These are phyloP conservation scores for Ustilago lituana DNA, from an alignment of 1,284 basidiomycete genomes.

Conservation along the genomic window DNA sequence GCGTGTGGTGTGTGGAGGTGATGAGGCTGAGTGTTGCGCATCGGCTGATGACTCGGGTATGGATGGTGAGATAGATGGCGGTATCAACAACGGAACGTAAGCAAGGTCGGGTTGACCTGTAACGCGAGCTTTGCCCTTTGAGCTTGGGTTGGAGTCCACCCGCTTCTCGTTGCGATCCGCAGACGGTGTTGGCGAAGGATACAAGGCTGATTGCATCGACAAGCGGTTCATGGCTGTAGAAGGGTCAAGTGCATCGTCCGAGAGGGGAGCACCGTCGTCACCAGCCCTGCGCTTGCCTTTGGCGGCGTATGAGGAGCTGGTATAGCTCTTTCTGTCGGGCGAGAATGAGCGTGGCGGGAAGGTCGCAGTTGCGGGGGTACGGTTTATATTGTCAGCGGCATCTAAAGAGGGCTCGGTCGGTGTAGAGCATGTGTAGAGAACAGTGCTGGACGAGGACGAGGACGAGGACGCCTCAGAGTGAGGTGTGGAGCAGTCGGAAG, in stretches of 20 bases:
- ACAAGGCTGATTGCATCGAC: not conserved
- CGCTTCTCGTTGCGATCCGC: no score
- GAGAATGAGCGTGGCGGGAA: not conserved
- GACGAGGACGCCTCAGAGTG: slow-evolving; percentile 7
- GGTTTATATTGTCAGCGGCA: no score
- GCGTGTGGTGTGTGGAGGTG: not conserved
- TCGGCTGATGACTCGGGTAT: not conserved
- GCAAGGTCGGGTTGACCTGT: not conserved
- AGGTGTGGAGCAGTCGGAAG: slow-evolving; percentile 11
- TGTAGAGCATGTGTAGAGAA: no score
- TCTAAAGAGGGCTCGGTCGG: no score
- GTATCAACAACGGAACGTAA: no score
- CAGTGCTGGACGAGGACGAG: slow-evolving; percentile 7
- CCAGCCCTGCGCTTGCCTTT: slow-evolving; percentile 36
- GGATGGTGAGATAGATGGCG: not conserved
- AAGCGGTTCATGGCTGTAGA: slow-evolving; percentile 1
- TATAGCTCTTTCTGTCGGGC: not conserved
- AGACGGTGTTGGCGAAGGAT: no score
- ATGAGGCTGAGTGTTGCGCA: not conserved
- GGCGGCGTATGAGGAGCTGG: slow-evolving; percentile 7
- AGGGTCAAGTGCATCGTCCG: not conserved
- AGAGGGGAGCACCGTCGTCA: slow-evolving; percentile 1
- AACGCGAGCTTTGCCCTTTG: no score
- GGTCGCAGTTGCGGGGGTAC: not conserved
- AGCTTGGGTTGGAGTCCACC: no score